Conservation (phyloP, 495 filamentous ascomycete genomes). For the Podospora fimiseda region DNA sequence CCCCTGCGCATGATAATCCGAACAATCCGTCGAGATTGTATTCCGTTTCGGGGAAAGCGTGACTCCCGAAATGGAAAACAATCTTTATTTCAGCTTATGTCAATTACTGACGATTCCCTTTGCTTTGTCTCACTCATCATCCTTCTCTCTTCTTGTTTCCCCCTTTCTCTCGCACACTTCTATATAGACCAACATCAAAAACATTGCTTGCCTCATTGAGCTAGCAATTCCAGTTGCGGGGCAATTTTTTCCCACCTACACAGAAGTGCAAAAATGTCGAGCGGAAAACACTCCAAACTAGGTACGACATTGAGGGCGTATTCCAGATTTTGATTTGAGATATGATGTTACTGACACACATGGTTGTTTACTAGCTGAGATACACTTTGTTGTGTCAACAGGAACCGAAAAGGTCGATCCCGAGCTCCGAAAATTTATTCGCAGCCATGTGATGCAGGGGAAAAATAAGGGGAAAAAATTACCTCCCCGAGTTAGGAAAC, state of each 20-base stretch:
- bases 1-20: too few relatives aligned
- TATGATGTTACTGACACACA: background rate
- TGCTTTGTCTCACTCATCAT: background rate
- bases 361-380: background rate
- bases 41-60: background rate
- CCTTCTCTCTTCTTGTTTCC: background rate
- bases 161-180: too few relatives aligned
- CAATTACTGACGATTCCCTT: too few relatives aligned
- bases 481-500: background rate
- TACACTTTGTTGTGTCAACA: constrained; percentile 29
- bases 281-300: too few relatives aligned
- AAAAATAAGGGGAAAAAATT: constrained; percentile 33
- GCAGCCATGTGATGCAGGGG: constrained; percentile 46
- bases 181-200: background rate
- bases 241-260: background rate
- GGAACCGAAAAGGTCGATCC: constrained; percentile 23
- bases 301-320: too few relatives aligned
- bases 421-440: constrained; percentile 34
- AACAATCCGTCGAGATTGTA: background rate
- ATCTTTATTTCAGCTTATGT: background rate
- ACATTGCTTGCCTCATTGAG: background rate
- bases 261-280: too few relatives aligned
- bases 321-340: background rate
- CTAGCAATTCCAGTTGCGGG: background rate
- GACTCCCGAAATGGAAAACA: background rate